These are phyloP conservation scores for Saccharomyces hybrid DNA, from an alignment of 1,139 yeast genomes.

Conservation along the genomic window DNA sequence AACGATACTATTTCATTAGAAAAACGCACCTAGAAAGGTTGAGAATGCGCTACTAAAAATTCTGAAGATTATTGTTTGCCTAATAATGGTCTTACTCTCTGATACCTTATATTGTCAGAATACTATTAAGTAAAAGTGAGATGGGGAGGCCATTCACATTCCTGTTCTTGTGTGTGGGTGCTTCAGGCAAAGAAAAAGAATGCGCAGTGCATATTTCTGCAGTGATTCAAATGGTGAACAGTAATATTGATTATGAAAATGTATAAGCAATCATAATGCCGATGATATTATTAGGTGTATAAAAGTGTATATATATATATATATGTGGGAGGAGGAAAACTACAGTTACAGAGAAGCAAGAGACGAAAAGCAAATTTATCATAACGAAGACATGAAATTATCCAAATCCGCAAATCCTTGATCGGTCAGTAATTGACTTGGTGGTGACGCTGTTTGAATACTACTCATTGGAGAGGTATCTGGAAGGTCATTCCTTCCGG, in stretches of 20 bases:
- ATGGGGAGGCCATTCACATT: background rate
- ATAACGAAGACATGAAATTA: conserved; percentile 23
- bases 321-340: background rate
- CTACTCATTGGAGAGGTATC: conserved; percentile 14
- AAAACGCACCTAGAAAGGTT: background rate
- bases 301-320: background rate
- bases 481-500: background rate
- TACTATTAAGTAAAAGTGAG: background rate
- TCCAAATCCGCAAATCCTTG: conserved; percentile 27
- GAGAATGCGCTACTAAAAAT: background rate
- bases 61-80: background rate
- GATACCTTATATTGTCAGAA: background rate
- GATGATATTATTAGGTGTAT: background rate
- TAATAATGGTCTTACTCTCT: background rate
- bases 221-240: background rate
- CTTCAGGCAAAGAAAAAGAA: background rate
- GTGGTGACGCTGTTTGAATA: conserved; percentile 18
- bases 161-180: background rate
- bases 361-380: conserved; percentile 1
- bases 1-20: background rate
- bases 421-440: conserved; percentile 21
- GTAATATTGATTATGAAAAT: background rate
- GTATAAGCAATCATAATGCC: background rate
- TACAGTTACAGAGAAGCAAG: background rate
- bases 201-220: background rate